A percentile compares a stretch with the other conserved stretches of the same genome.
These are phyloP conservation scores for Fusarium sp. DNA, from an alignment of 2,329 filamentous ascomycete genomes.

Conservation along the genomic window DNA sequence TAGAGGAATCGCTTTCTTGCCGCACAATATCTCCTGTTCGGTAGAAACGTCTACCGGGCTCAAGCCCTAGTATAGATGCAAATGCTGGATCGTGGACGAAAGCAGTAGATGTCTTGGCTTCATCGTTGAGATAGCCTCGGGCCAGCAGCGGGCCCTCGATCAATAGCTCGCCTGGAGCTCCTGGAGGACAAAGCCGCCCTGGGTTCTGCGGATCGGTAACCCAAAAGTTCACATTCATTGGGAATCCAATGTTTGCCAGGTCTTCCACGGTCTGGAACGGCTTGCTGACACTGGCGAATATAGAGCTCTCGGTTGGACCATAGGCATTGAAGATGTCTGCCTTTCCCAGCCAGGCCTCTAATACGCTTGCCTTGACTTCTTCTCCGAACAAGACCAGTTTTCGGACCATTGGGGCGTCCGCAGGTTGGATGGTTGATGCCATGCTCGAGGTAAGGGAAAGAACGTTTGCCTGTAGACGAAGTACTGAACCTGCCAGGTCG, in stretches of 20 bases:
- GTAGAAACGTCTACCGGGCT: constrained; percentile 14
- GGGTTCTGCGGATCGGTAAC: constrained; percentile 13
- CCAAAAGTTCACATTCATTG: neutral
- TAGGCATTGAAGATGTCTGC: no score
- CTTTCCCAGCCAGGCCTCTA: no score
- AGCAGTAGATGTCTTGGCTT: constrained; percentile 16
- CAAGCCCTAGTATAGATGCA: constrained; percentile 4
- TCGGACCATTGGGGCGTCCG: constrained; percentile 12
- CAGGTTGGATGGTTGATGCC: constrained; percentile 15
- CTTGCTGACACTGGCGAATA: neutral
- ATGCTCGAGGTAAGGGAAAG: constrained; percentile 18
- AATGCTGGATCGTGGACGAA: constrained; percentile 17
- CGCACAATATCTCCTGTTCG: constrained; percentile 19
- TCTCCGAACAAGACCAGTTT: constrained; percentile 17
- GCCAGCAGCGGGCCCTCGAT: constrained; percentile 19
- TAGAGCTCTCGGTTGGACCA: no score
- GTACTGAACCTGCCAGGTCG: constrained; percentile 6
- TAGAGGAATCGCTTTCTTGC: constrained; percentile 12
- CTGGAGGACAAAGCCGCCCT: constrained; percentile 11
- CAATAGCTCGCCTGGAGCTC: constrained; percentile 11
- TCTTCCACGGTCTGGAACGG: neutral
- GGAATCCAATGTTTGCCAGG: no score
- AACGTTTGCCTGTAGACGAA: constrained; percentile 15
- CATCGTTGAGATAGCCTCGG: constrained; percentile 13
- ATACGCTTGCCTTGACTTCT: constrained; percentile 1